Percentiles rank a stretch among this genome's conserved stretches.
phyloP scores from a whole-genome alignment of 2,329 filamentous ascomycete genomes.

The Aspergillus sojae region DNA sequence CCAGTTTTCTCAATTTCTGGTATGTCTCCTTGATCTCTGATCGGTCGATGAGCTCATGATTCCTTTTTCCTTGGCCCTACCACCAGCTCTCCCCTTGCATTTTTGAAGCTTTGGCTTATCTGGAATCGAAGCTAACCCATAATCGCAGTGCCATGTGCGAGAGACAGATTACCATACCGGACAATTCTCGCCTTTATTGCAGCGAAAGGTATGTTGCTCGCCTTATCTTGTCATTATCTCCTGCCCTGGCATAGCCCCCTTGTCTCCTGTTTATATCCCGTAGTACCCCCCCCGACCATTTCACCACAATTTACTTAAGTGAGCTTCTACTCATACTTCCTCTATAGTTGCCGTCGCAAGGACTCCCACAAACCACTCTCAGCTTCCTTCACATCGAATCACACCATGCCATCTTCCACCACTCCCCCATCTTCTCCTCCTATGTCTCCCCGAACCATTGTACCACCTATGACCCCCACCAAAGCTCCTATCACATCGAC shows the following conservation, averaged over 20 bases:
- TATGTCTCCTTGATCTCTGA: constrained; percentile 29
- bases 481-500: constrained; percentile 26
- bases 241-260: constrained; percentile 9
- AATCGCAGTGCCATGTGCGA: constrained; percentile 62
- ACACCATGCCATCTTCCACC: constrained; percentile 30
- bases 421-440: constrained; percentile 38
- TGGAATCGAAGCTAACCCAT: constrained; percentile 29
- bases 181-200: constrained; percentile 64
- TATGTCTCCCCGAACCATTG: constrained; percentile 40
- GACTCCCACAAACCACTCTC: constrained; percentile 50
- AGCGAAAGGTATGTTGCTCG: constrained; percentile 59
- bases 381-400: constrained; percentile 37
- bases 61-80: constrained; percentile 21
- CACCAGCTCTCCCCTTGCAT: constrained; percentile 23
- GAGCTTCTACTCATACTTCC: constrained; percentile 3
- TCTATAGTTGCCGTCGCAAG: constrained; percentile 48
- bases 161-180: constrained; percentile 65
- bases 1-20: constrained; percentile 51
- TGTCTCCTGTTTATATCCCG: constrained; percentile 15
- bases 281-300: constrained; percentile 6
- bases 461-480: constrained; percentile 41
- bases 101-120: constrained; percentile 22
- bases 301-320: constrained; percentile 4
- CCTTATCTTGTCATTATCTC: constrained; percentile 17
- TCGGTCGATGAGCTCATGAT: constrained; percentile 4